Percentiles rank a stretch among this genome's conserved stretches.
phyloP scores from a whole-genome alignment of 1,284 basidiomycete species.

The Acaromyces ingoldii region DNA sequence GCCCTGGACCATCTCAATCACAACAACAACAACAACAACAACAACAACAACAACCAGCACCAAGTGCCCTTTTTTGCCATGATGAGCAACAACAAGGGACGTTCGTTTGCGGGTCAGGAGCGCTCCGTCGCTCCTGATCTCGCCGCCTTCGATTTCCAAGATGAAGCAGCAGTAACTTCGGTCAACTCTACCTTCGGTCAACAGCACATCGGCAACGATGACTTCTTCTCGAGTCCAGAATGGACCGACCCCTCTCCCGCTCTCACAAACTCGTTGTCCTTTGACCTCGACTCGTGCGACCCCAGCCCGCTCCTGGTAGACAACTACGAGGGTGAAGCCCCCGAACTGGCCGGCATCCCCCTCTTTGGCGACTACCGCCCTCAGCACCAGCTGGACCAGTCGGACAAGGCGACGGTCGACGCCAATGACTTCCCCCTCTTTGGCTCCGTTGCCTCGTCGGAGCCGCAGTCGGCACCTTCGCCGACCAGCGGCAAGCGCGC shows the following conservation, averaged over 20 bases:
- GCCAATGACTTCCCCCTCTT: no score
- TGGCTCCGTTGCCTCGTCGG: slow-evolving; percentile 16
- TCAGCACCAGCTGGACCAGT: no score
- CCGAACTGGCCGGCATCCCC: slow-evolving; percentile 15
- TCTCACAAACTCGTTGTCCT: slow-evolving; percentile 40
- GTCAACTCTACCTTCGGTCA: no score
- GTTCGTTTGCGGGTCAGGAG: background rate
- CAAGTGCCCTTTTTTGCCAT: background rate
- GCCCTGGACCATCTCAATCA: slow-evolving; percentile 6
- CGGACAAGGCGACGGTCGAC: no score
- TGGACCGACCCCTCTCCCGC: slow-evolving; percentile 45
- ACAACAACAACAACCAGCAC: background rate
- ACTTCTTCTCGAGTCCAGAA: slow-evolving; percentile 38
- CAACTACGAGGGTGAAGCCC: slow-evolving; percentile 25
- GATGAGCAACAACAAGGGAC: background rate
- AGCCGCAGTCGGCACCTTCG: slow-evolving; percentile 18
- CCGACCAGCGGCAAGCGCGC: slow-evolving; percentile 5
- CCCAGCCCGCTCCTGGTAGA: slow-evolving; percentile 41
- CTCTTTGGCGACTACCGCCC: slow-evolving; percentile 26
- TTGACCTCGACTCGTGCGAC: slow-evolving; percentile 41
- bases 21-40: slow-evolving; percentile 3
- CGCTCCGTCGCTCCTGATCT: background rate
- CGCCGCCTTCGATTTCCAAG: background rate
- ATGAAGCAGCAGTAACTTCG: background rate
- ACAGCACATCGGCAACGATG: slow-evolving; percentile 18